These are phyloP conservation scores for Alternaria novae-zelandiae DNA, from an alignment of 2,329 filamentous ascomycete species.

Conservation along the genomic window DNA sequence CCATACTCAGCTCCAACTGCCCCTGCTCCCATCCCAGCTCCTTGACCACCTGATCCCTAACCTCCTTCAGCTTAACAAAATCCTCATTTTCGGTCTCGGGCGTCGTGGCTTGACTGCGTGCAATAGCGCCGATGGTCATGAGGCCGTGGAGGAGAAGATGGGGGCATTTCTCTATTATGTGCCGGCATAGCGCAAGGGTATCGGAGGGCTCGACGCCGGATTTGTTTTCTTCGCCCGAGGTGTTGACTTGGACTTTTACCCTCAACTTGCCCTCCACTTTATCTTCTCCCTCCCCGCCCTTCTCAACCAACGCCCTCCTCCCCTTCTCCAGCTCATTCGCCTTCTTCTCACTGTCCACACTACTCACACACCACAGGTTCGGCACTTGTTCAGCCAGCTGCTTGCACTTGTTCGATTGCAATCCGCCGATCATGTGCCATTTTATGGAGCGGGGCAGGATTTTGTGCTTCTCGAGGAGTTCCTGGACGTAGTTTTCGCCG, in stretches of 20 bases:
- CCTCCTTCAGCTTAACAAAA: slow-evolving; percentile 72
- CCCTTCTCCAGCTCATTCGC: slow-evolving; percentile 80
- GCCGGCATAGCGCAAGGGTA: slow-evolving; percentile 69
- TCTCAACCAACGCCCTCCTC: slow-evolving; percentile 64
- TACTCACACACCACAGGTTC: slow-evolving; percentile 90
- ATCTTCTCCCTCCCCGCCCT: slow-evolving; percentile 31
- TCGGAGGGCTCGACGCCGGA: slow-evolving; percentile 76
- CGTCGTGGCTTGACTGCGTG: slow-evolving; percentile 74
- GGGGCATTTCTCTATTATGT: slow-evolving; percentile 74
- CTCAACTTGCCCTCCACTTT: slow-evolving; percentile 56
- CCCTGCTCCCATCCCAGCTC: slow-evolving; percentile 63
- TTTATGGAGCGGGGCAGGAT: slow-evolving; percentile 77
- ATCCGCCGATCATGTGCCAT: slow-evolving; percentile 96
- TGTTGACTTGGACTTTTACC: slow-evolving; percentile 94
- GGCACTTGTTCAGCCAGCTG: slow-evolving; percentile 80
- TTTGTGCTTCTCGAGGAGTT: slow-evolving; percentile 83
- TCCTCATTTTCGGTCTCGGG: slow-evolving; percentile 88
- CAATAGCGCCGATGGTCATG: slow-evolving; percentile 98
- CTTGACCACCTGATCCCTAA: slow-evolving; percentile 71
- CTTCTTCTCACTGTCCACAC: slow-evolving; percentile 87
- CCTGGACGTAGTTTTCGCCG: slow-evolving; percentile 89
- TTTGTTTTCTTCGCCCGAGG: slow-evolving; percentile 85
- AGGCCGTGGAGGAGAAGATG: slow-evolving; percentile 78
- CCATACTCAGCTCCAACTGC: slow-evolving; percentile 92
- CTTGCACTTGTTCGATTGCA: slow-evolving; percentile 95